These are phyloP conservation scores for Lipomyces lipofer DNA, from an alignment of 805 yeast genomes.

Conservation along the genomic window DNA sequence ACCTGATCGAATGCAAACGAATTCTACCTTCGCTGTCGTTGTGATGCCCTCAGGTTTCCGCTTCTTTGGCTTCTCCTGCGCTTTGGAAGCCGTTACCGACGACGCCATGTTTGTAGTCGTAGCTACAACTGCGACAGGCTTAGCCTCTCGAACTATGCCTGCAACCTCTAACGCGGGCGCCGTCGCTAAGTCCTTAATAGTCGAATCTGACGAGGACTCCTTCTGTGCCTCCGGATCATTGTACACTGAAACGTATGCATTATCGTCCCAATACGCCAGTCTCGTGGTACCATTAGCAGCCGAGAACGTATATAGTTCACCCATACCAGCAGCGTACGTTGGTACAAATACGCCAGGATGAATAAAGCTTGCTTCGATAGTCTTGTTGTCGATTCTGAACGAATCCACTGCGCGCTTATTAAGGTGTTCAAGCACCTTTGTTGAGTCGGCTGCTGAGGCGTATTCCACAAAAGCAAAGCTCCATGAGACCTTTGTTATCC, in stretches of 20 bases:
- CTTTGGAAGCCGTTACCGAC: not conserved
- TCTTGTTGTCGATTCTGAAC: constrained; percentile 2
- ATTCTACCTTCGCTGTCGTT: not conserved
- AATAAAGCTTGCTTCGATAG: constrained; percentile 8
- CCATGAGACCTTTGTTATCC: constrained; percentile 5
- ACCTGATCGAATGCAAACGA: not conserved
- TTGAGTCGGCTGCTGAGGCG: constrained; percentile 17
- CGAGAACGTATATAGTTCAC: constrained; percentile 10
- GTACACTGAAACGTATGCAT: constrained; percentile 11
- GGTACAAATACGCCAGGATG: constrained; percentile 32
- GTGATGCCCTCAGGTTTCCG: not conserved
- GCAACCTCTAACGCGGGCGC: not conserved
- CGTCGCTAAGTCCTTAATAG: not conserved
- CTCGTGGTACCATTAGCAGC: constrained; percentile 18
- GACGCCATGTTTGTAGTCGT: not conserved
- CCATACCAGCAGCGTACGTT: constrained; percentile 4
- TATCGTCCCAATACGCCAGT: constrained; percentile 28
- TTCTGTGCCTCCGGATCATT: constrained; percentile 11
- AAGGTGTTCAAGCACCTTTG: constrained; percentile 10
- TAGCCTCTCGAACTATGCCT: not conserved
- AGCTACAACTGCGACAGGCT: not conserved
- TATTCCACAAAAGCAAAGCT: constrained; percentile 29
- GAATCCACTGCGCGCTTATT: not conserved
- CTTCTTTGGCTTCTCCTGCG: constrained; percentile 10
- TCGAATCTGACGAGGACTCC: constrained; percentile 16